Evolutionary conservation across 2,329 filamentous ascomycete species (phyloP).

Genomic region (Venturia aucupariae): DNA sequence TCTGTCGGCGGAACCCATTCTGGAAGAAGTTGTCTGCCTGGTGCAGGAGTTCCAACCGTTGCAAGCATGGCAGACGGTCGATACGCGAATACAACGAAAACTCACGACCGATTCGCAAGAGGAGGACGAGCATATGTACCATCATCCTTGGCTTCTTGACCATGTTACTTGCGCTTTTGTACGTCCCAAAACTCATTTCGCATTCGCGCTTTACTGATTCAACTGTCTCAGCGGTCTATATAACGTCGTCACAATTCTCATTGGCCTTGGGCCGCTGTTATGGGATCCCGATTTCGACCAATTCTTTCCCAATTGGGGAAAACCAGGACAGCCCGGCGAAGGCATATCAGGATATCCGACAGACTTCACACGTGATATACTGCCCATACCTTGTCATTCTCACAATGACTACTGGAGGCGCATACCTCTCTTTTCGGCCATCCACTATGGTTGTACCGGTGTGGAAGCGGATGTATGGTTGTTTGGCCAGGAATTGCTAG

Average conservation of each 20-base stretch:
- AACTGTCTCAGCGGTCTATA: conserved; percentile 29
- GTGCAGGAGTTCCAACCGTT: neutral
- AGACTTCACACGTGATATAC: conserved; percentile 41
- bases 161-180: conserved; percentile 15
- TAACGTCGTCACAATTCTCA: conserved; percentile 32
- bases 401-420: conserved; percentile 52
- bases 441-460: conserved; percentile 44
- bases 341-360: conserved; percentile 29
- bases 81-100: neutral
- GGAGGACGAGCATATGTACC: neutral
- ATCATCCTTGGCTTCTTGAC: conserved; percentile 1
- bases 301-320: conserved; percentile 34
- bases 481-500: conserved; percentile 43
- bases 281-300: conserved; percentile 24
- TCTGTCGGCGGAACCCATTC: neutral
- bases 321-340: conserved; percentile 27
- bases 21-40: neutral
- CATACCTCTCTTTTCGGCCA: conserved; percentile 46
- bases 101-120: neutral
- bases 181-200: neutral
- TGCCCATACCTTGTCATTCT: conserved; percentile 44
- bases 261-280: conserved; percentile 28
- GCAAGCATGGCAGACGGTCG: conserved; percentile 2
- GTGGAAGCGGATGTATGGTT: conserved; percentile 52
- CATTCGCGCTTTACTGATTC: neutral